phyloP scores from a whole-genome alignment of 352 stramenopile genomes.

The Salisapilia sapeloensis region DNA sequence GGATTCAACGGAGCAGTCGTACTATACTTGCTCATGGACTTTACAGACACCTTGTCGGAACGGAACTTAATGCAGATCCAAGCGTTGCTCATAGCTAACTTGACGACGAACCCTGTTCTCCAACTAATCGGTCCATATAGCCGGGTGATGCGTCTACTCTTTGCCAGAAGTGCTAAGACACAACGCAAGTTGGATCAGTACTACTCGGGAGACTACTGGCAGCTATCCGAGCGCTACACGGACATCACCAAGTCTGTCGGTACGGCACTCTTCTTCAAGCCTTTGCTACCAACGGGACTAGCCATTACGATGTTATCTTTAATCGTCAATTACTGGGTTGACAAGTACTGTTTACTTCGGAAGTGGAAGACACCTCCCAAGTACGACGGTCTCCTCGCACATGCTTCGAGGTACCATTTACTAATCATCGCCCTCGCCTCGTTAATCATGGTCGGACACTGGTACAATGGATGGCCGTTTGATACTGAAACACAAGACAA shows the following conservation, averaged over 20 bases:
- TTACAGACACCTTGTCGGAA: slow-evolving; percentile 40
- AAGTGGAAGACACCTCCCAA: slow-evolving; percentile 50
- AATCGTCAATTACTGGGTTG: slow-evolving; percentile 68
- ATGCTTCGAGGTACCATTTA: slow-evolving; percentile 45
- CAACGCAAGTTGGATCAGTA: slow-evolving; percentile 66
- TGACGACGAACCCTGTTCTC: slow-evolving; percentile 44
- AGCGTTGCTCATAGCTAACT: slow-evolving; percentile 60
- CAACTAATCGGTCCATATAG: slow-evolving; percentile 40
- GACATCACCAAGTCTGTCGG: slow-evolving; percentile 49
- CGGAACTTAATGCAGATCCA: slow-evolving; percentile 59
- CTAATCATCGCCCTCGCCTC: slow-evolving; percentile 38
- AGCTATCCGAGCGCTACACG: slow-evolving; percentile 46
- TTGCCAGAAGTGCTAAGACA: slow-evolving; percentile 29
- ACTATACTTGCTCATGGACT: slow-evolving; percentile 60
- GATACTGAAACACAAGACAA: slow-evolving; percentile 15
- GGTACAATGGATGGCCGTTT: slow-evolving; percentile 69
- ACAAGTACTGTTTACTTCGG: slow-evolving; percentile 67
- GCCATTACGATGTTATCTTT: slow-evolving; percentile 44
- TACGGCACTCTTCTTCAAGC: slow-evolving; percentile 52
- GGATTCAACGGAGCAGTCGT: slow-evolving; percentile 59
- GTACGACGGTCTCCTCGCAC: slow-evolving; percentile 43
- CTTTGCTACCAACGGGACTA: slow-evolving; percentile 35
- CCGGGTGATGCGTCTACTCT: slow-evolving; percentile 21
- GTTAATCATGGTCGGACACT: slow-evolving; percentile 62
- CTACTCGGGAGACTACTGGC: slow-evolving; percentile 53